phyloP scores from a whole-genome alignment of 352 stramenopile species.

The Phytophthora melonis region DNA sequence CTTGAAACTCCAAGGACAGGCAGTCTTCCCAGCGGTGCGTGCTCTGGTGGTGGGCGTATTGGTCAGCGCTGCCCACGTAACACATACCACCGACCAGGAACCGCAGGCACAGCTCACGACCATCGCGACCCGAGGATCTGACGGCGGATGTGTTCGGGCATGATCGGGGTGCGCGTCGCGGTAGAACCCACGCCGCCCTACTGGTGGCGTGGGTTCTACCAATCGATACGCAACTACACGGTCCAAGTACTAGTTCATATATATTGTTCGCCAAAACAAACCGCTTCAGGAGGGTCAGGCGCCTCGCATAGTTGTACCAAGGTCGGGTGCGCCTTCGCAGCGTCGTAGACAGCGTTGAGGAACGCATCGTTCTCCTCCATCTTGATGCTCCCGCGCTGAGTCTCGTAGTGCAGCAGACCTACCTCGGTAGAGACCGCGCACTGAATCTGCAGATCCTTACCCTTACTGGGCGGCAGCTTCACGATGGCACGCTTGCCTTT shows the following conservation, averaged over 20 bases:
- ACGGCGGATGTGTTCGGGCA: not conserved
- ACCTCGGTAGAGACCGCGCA: conserved; percentile 4
- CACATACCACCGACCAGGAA: not conserved
- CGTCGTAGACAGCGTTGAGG: not conserved
- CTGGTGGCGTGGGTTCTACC: no score
- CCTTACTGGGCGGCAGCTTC: conserved; percentile 5
- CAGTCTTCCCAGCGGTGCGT: not conserved
- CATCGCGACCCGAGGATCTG: not conserved
- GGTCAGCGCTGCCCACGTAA: not conserved
- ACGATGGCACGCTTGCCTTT: conserved; percentile 2
- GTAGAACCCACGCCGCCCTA: no score
- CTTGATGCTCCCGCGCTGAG: not conserved
- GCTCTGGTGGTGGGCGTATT: not conserved
- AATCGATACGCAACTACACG: no score
- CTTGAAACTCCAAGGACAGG: not conserved
- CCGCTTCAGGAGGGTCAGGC: not conserved
- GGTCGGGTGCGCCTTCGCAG: not conserved
- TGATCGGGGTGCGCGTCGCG: not conserved
- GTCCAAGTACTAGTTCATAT: not conserved
- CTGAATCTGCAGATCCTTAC: conserved; percentile 10
- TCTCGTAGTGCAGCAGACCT: conserved; percentile 1
- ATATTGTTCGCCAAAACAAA: not conserved
- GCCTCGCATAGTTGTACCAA: not conserved
- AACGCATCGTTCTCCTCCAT: not conserved
- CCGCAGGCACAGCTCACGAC: not conserved